Base-by-base conservation (phyloP, 208 protist genomes). In the Cochliopodium minus region DNA sequence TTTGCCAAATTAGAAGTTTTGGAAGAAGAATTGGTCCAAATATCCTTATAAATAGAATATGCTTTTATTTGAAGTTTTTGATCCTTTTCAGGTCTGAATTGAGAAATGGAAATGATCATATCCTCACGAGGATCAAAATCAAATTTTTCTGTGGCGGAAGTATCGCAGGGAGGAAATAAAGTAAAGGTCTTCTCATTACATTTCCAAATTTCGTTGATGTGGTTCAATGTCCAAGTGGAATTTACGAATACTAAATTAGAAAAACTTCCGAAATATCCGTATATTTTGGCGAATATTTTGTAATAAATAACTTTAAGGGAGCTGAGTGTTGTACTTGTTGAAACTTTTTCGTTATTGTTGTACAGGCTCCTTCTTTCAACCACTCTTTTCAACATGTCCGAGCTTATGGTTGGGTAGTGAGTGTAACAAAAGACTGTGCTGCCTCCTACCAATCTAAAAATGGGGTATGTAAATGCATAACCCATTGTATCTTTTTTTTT, bases 401-500 rank as follows among this genome's bases (percentile, higher is more conserved):
- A 67, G n/a, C 78, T 83, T 32, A 98, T 89, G 17, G 90, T 84
- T 23, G 94, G 93, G 67, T 97, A 98, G 70, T 99, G 95, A 1
- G 86, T 85, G 66, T 99, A 99, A 45, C 71, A 81, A 2, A 76
- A 76, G 2, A 96, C 82, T 0, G 33, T 61, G 42, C 73, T 73
- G 0, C 82, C 81, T 29, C 69, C 77, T 3, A 95, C 34, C 10
- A 80, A 17, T 11, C 70, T 58, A 5, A 92, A 78, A 6, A 95
- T 58, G 9, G 90, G 89, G 61, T 90, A 95, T 9, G 86, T 73
- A 33, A 93, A 91, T 1, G 90, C 87, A 47, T 87, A 85, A 10
- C 94, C 94, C 46, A 91, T 93, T 28, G 86, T 92, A 61, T 98
- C 93, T n/a, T n/a, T n/a, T n/a, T n/a, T n/a, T n/a, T n/a, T n/a